Base-by-base conservation (phyloP, 2,329 filamentous ascomycete genomes). In the Albifimbria verrucaria region DNA sequence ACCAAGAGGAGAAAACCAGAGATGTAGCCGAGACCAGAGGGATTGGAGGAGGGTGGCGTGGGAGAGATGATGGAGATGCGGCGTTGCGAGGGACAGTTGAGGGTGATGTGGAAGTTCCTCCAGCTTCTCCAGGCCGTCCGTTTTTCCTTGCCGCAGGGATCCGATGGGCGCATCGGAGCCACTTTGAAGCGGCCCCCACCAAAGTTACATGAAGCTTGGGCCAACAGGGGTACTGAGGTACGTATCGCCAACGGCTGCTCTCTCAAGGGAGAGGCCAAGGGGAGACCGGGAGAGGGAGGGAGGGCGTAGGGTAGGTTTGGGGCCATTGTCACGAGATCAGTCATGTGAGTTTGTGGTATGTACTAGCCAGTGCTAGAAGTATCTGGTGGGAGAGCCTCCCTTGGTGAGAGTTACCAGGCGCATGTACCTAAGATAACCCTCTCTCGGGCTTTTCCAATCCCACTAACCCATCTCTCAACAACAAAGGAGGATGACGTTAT, bases 91-190 rank as follows among this genome's bases (percentile, higher is more conserved):
- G 61, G 56, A 57, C 55, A 62, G 59, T 63, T 70, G 62, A 72
- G 65, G 69, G 66, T 72, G 68, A 74, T 65, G 71, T 73, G 69
- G 71, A 72, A 72, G 70, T 67, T 72, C 70, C 64, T 66, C 67
- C 59, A 67, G 63, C 58, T 61, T 62, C 65, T 63, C 62, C 62
- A 66, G 59, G 58, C 55, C 57, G 58, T 55, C 49, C 46, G 44
- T 50, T 32, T 56, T 59, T 53, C 58, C 55, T 55, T 57, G 52
- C 53, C 56, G 57, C 59, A 61, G 55, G 59, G 64, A 52, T 56
- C 25, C 49, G 24, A 15, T 25, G 46, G n/a, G 23, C 20, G 24
- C 42, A 32, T 41, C 52, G 28, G 43, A 55, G 36, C 52, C 23
- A 45, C n/a, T 43, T 45, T 48, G 24, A 21, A 51, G 39, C 47